Percentiles rank a stretch among this genome's conserved stretches.
Evolutionary conservation across 2,329 filamentous ascomycete species (phyloP).

Genomic region (Zopfia rhizophila): DNA sequence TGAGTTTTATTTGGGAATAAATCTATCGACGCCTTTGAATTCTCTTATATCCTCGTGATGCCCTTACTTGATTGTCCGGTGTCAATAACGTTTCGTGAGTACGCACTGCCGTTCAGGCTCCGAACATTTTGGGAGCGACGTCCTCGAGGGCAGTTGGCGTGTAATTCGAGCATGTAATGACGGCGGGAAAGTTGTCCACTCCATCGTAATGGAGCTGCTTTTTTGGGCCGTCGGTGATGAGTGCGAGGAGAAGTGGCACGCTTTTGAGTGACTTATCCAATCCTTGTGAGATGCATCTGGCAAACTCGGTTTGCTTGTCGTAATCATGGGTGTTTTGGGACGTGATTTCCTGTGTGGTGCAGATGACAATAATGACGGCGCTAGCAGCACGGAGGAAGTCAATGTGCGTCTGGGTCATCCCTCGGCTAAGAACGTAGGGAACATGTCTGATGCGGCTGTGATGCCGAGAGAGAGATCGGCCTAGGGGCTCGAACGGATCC

Average conservation of each 20-base stretch:
- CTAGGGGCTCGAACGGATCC: constrained; percentile 80
- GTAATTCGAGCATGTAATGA: constrained; percentile 42
- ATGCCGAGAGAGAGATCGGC: constrained; percentile 68
- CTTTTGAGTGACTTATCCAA: constrained; percentile 23
- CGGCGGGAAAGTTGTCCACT: constrained; percentile 37
- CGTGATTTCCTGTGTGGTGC: constrained; percentile 40
- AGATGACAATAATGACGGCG: constrained; percentile 68
- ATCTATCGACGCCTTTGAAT: too few relatives aligned
- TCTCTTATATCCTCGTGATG: too few relatives aligned
- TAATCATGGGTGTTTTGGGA: constrained; percentile 34
- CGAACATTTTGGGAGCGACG: constrained; percentile 40
- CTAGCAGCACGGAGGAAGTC: constrained; percentile 70
- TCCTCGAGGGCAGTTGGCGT: constrained; percentile 37
- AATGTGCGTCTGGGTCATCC: constrained; percentile 72
- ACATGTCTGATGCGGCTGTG: constrained; percentile 80
- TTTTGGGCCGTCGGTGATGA: constrained; percentile 32
- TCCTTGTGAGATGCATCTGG: constrained; percentile 30
- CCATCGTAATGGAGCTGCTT: constrained; percentile 31
- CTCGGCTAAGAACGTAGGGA: constrained; percentile 72
- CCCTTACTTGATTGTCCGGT: too few relatives aligned
- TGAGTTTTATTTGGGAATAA: too few relatives aligned
- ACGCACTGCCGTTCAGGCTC: constrained; percentile 27
- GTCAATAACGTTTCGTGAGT: too few relatives aligned
- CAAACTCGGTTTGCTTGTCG: constrained; percentile 45
- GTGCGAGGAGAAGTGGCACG: constrained; percentile 39